Conservation (phyloP, 306 rosid genomes). For the Cucurbita moschata region DNA sequence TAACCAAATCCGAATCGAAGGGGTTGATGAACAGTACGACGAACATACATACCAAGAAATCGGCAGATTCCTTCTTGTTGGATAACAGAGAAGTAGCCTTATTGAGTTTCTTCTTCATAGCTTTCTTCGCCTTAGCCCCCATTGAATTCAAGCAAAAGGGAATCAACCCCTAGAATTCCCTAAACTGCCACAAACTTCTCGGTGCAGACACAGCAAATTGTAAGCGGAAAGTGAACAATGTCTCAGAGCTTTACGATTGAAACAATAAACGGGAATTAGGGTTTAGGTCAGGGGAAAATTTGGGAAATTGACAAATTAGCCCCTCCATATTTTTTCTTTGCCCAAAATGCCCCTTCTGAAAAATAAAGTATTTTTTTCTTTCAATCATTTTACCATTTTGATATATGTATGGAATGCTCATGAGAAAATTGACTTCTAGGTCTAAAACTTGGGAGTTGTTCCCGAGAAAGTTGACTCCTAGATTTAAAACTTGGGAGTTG, state of each 20-base stretch:
- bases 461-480: no score
- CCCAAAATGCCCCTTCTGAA: no score
- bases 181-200: background rate
- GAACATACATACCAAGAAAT: constrained; percentile 43
- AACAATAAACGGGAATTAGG: background rate
- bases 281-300: background rate
- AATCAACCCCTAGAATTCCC: background rate
- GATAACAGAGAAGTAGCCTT: constrained; percentile 19
- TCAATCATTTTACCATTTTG: no score
- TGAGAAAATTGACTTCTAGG: no score
- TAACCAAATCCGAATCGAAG: background rate
- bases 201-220: background rate
- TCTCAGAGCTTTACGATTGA: background rate
- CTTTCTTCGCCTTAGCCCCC: constrained; percentile 73
- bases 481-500: no score
- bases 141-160: constrained; percentile 5
- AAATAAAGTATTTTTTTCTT: no score
- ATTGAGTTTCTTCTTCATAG: constrained; percentile 52
- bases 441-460: no score
- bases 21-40: background rate
- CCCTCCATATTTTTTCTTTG: no score
- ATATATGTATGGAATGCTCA: no score
- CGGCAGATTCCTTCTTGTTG: constrained; percentile 27
- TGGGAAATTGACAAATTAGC: background rate
- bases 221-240: background rate